Percentiles rank a stretch among this genome's conserved stretches.
Evolutionary conservation across 257 asterid genomes (phyloP).

Genomic region (Fraxinus anomala): DNA sequence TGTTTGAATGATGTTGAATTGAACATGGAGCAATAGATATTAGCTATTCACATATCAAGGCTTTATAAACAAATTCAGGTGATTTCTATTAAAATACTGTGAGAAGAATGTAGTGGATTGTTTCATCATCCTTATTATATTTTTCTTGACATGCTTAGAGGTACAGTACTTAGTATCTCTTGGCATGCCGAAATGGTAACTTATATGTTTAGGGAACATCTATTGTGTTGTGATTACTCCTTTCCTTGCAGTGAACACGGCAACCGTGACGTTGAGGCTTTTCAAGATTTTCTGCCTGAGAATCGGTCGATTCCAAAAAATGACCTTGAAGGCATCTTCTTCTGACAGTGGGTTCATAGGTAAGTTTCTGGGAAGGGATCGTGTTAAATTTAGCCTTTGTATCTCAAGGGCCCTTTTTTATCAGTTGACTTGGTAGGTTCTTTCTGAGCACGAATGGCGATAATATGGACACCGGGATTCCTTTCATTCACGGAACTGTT

Average conservation of each 20-base stretch:
- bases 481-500: constrained; percentile 56
- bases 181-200: not conserved
- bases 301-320: constrained; percentile 69
- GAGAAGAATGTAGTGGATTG: not conserved
- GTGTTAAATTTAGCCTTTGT: constrained; percentile 46
- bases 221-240: constrained; percentile 27
- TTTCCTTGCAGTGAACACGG: constrained; percentile 49
- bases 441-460: constrained; percentile 30
- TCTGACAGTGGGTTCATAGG: constrained; percentile 62
- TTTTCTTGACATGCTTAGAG: constrained; percentile 24
- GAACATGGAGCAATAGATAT: not conserved
- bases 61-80: constrained; percentile 17
- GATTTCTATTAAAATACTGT: constrained; percentile 12
- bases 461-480: constrained; percentile 73
- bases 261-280: constrained; percentile 81
- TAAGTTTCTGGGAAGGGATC: constrained; percentile 44
- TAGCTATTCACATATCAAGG: constrained; percentile 13
- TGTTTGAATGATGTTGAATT: constrained; percentile 19
- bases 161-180: not conserved
- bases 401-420: constrained; percentile 23
- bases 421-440: constrained; percentile 35
- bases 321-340: constrained; percentile 78
- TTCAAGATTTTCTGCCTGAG: constrained; percentile 54
- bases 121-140: constrained; percentile 16
- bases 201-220: constrained; percentile 36